Base-by-base conservation (phyloP, 2,329 filamentous ascomycete genomes). In the Calonectria hongkongensis region DNA sequence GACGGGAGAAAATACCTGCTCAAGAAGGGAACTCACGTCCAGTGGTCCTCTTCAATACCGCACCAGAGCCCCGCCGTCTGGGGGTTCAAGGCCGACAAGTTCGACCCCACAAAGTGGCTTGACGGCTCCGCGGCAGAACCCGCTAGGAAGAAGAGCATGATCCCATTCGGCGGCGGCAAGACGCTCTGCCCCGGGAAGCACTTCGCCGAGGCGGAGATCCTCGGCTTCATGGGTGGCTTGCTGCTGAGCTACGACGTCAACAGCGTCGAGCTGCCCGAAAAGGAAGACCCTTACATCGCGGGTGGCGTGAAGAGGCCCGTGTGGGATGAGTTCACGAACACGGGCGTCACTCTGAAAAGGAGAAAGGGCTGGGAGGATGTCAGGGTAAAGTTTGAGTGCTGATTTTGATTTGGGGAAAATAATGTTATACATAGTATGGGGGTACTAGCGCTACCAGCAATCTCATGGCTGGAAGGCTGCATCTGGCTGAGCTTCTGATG, bases 111-210 rank as follows among this genome's bases (percentile, higher is more conserved):
- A 10, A 33, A 50, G 12, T 74, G 68, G 54, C 45, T 73, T 6
- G n/a, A 56, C 18, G 28, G n/a, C 30, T 1, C 10, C 10, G 51
- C 30, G 9, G 18, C 51, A 9, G 51, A 62, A 3, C 18, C 36
- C 13, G 18, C 51, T 3, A 43, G 65, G 15, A 58, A 73, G 21
- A 69, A 48, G 30, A 56, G 66, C 8, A 64, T 66, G 63, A 68
- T 70, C 1, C 73, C 73, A 1, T 74, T 74, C 36, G 70, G 73
- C 16, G 73, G 73, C 10, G 73, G 73, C 15, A 68, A 62, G 33
- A 54, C 58, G 21, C 28, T 74, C 1, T 74, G 73, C 15, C 73
- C 73, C 8, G 73, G 73, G 1, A 63, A 63, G 25, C 48, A 73
- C 18, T 71, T 74, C 56, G 73, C 73, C 8, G 16, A 65, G 30